A percentile compares a stretch with the other conserved stretches of the same genome.
These are phyloP conservation scores for Ilex paraguariensis DNA, from an alignment of 305 asterid genomes.

Conservation along the genomic window DNA sequence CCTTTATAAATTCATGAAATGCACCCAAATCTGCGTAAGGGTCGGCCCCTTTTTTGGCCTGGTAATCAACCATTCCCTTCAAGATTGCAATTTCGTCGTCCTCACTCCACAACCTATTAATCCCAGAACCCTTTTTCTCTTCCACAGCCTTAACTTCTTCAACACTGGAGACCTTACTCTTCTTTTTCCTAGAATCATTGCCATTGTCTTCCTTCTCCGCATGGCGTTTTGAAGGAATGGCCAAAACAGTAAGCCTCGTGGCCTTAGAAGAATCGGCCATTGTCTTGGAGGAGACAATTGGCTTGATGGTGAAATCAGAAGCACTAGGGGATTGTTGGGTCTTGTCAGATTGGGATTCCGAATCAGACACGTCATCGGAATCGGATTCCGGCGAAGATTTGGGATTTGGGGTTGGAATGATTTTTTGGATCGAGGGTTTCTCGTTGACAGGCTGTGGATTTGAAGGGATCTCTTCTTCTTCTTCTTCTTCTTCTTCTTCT, in stretches of 20 bases:
- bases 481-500: too few relatives aligned
- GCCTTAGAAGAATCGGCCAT: background rate
- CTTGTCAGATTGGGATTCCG: constrained; percentile 25
- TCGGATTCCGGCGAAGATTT: constrained; percentile 11
- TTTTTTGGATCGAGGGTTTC: constrained; percentile 8
- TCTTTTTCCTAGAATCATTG: constrained; percentile 4
- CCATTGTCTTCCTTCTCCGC: constrained; percentile 1
- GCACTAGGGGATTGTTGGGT: constrained; percentile 36
- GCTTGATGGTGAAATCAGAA: constrained; percentile 35
- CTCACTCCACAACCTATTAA: constrained; percentile 41
- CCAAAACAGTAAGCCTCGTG: background rate
- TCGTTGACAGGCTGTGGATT: constrained; percentile 6
- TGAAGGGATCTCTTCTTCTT: constrained; percentile 3
- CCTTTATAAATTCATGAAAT: constrained; percentile 37
- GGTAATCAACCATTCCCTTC: constrained; percentile 43
- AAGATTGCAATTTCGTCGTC: constrained; percentile 48
- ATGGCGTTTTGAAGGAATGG: background rate
- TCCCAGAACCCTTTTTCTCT: constrained; percentile 24
- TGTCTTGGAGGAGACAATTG: constrained; percentile 11
- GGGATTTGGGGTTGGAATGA: constrained; percentile 5
- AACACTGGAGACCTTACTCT: constrained; percentile 22
- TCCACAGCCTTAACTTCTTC: constrained; percentile 10
- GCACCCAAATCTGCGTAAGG: constrained; percentile 33
- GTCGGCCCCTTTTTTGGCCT: constrained; percentile 25
- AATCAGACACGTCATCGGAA: constrained; percentile 15